A percentile compares a stretch with the other conserved stretches of the same genome.
Conservation (phyloP, 1,139 yeast species). For the Pichia kudriavzevii region DNA sequence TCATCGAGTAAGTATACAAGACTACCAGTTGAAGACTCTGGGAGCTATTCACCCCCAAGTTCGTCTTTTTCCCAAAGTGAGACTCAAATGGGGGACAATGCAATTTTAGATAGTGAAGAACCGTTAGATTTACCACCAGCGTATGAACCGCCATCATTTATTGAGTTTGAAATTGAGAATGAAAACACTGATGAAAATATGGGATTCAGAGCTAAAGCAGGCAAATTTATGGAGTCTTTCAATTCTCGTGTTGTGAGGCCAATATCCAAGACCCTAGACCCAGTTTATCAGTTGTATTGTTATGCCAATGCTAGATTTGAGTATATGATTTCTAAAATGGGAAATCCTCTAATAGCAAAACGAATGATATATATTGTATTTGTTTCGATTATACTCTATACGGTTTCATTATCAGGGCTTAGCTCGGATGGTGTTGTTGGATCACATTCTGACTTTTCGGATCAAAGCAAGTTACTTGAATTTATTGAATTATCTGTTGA, state of each 20-base stretch:
- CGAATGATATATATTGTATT: slow-evolving; percentile 64
- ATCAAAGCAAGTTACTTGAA: slow-evolving; percentile 42
- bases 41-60: no score
- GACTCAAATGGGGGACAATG: no score
- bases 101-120: background rate
- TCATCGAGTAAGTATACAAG: no score
- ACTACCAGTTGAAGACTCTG: no score
- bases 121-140: slow-evolving; percentile 17
- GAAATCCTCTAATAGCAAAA: slow-evolving; percentile 81
- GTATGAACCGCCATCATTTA: slow-evolving; percentile 14
- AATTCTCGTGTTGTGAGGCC: slow-evolving; percentile 44
- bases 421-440: slow-evolving; percentile 34
- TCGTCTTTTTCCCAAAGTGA: no score
- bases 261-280: slow-evolving; percentile 53
- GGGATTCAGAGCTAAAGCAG: slow-evolving; percentile 17
- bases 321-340: slow-evolving; percentile 50
- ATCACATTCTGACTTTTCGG: slow-evolving; percentile 53
- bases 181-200: slow-evolving; percentile 9
- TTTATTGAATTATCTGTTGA: slow-evolving; percentile 48
- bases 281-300: slow-evolving; percentile 54
- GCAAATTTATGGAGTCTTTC: slow-evolving; percentile 31
- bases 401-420: slow-evolving; percentile 48
- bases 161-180: slow-evolving; percentile 40
- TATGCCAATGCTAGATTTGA: slow-evolving; percentile 45
- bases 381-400: slow-evolving; percentile 50